Evolutionary conservation across 768 basidiomycete species (phyloP), one percentile per base, ranked within the genome.

Genomic region (Boletus pseudo-olivaceus): DNA sequence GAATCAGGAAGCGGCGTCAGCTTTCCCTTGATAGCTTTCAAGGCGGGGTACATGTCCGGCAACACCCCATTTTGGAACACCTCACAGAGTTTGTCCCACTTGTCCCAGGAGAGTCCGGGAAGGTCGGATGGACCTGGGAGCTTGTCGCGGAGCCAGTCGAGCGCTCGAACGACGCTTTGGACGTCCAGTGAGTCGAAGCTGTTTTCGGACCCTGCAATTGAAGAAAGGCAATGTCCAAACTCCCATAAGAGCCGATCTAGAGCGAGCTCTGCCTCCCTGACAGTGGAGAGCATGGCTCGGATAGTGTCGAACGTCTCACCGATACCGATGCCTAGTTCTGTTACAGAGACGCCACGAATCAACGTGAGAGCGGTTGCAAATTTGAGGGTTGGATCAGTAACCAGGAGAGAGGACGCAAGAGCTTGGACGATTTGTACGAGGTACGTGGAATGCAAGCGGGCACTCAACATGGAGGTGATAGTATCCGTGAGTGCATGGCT

Each of bases 101-200:
- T 74, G 20, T 80, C 75, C 41, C 67, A 57, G 5, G 79, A 75
- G 49, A 87, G 73, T 9, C 80, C 79, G 11, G 67, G 73, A 9
- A 88, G 72, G 20, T 75, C 75, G 17, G 81, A 72, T 39, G 75
- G 76, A 43, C 73, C 64, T 7, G 76, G 71, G 6, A 72, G 72
- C 41, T 79, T 78, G 5, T 73, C 66, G 12, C 73, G 61, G n/a
- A 85, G 71, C 84, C 85, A 87, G 49, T 76, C 72, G n/a, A 88
- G 71, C 1, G 82, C 69, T 5, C 73, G 66, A 17, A 83, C 62
- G 14, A 81, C 75, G 1, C 63, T 71, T 19, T 75, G 73, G 37
- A 60, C 53, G 45, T 75, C 71, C 19, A 82, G 47, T 5, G 61
- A 59, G 30, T 66, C 57, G 46, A 62, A 51, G 47, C 46, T 59